phyloP scores from a whole-genome alignment of 1,284 basidiomycete genomes.

The Athelia psychrophila region DNA sequence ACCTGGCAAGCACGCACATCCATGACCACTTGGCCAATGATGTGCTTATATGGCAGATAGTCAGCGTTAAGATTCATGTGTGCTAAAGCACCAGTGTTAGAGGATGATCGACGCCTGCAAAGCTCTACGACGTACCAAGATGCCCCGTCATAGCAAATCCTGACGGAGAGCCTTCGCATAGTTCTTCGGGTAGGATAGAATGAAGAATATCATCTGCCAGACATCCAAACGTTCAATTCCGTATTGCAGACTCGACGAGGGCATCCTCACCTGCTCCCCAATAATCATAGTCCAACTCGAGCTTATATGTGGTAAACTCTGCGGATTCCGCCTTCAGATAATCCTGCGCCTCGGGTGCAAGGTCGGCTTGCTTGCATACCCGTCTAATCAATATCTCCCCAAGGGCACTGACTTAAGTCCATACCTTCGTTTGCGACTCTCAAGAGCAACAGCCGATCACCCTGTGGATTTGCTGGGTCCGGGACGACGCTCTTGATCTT shows the following conservation, averaged over 20 bases:
- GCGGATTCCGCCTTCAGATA: constrained; percentile 54
- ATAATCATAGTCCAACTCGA: constrained; percentile 78
- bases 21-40: constrained; percentile 90
- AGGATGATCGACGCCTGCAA: neutral
- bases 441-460: constrained; percentile 60
- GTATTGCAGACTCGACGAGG: neutral
- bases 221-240: neutral
- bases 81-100: constrained; percentile 30
- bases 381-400: constrained; percentile 17
- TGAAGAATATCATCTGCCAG: constrained; percentile 79
- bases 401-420: constrained; percentile 12
- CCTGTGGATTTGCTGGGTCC: constrained; percentile 44
- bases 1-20: constrained; percentile 57
- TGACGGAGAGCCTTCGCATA: constrained; percentile 78
- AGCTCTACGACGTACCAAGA: constrained; percentile 58
- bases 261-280: constrained; percentile 74
- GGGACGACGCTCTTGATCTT: constrained; percentile 59
- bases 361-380: constrained; percentile 58
- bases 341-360: constrained; percentile 50
- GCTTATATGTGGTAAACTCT: constrained; percentile 52
- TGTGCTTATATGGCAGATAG: constrained; percentile 87
- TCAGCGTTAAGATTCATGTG: constrained; percentile 92
- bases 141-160: constrained; percentile 92
- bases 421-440: constrained; percentile 59
- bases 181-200: constrained; percentile 72